Percentiles rank a stretch among this genome's conserved stretches.
Conservation (phyloP, 176 grass and related monocot genomes). For the Pharus latifolius region DNA sequence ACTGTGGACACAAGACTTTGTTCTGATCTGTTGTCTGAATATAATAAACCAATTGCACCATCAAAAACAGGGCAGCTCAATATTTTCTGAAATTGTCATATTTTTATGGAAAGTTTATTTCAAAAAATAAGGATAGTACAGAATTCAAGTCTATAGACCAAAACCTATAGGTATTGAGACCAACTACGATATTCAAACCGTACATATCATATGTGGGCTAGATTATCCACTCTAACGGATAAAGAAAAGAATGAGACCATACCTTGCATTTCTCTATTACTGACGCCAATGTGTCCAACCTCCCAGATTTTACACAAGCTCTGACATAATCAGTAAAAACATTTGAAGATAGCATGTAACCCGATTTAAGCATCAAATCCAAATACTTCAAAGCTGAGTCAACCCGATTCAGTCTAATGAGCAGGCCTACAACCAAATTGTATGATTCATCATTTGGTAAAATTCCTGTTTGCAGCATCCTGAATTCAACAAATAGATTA, state of each 20-base stretch:
- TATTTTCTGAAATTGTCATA: background rate
- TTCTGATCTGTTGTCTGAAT: constrained; percentile 67
- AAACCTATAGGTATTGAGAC: too few species aligned
- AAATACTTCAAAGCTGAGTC: constrained; percentile 80
- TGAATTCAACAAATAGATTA: constrained; percentile 67
- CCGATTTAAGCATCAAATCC: constrained; percentile 73
- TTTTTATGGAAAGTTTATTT: background rate
- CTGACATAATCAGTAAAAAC: constrained; percentile 57
- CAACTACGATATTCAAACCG: background rate
- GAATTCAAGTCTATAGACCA: too few species aligned
- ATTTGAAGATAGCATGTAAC: constrained; percentile 37
- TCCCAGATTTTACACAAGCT: constrained; percentile 57
- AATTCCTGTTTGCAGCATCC: constrained; percentile 84
- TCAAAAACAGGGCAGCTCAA: constrained; percentile 8
- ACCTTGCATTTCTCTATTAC: constrained; percentile 99
- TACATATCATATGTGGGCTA: background rate
- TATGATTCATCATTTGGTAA: constrained; percentile 86
- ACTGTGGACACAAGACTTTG: constrained; percentile 70
- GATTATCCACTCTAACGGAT: background rate
- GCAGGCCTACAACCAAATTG: constrained; percentile 79
- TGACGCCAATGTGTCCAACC: constrained; percentile 62
- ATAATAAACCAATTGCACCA: background rate
- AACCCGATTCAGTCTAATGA: constrained; percentile 46
- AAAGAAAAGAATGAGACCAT: constrained; percentile 2
- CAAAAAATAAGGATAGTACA: constrained; percentile 4